Conservation (phyloP, 2,329 filamentous ascomycete genomes). For the Fusarium verrucosum region DNA sequence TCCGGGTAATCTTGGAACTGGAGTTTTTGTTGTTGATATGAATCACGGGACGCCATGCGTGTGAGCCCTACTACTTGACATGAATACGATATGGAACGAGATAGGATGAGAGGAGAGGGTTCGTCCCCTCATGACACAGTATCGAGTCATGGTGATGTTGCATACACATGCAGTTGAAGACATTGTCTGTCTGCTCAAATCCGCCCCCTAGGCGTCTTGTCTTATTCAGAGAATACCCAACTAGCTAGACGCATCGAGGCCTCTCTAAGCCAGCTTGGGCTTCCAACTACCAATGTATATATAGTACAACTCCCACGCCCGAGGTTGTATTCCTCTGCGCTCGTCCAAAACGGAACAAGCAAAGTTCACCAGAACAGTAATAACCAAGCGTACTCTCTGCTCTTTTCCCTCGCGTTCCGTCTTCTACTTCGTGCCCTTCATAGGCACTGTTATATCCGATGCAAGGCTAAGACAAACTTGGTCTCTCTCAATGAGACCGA, state of each 20-base stretch:
- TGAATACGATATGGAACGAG: neutral
- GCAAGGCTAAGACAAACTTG: neutral
- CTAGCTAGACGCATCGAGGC: conserved; percentile 9
- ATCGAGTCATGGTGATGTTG: neutral
- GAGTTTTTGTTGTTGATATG: conserved; percentile 28
- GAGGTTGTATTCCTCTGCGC: neutral
- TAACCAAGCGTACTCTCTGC: conserved; percentile 6
- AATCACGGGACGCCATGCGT: conserved; percentile 9
- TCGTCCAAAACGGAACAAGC: conserved; percentile 6
- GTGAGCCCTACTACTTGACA: conserved; percentile 10
- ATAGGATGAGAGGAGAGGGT: neutral
- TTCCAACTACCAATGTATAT: conserved; percentile 18
- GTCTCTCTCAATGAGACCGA: neutral
- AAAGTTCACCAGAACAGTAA: conserved; percentile 12
- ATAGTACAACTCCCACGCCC: conserved; percentile 31
- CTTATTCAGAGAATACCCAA: conserved; percentile 17
- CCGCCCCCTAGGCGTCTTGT: conserved; percentile 13
- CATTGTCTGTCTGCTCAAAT: neutral
- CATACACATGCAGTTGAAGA: neutral
- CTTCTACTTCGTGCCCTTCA: conserved; percentile 5
- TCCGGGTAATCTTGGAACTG: conserved; percentile 28
- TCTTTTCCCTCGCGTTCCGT: conserved; percentile 4
- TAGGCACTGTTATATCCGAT: neutral
- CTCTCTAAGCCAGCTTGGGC: conserved; percentile 3
- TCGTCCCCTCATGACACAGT: neutral